Base-by-base conservation (phyloP, 1,284 basidiomycete genomes). In the Apiotrichum siamense region DNA sequence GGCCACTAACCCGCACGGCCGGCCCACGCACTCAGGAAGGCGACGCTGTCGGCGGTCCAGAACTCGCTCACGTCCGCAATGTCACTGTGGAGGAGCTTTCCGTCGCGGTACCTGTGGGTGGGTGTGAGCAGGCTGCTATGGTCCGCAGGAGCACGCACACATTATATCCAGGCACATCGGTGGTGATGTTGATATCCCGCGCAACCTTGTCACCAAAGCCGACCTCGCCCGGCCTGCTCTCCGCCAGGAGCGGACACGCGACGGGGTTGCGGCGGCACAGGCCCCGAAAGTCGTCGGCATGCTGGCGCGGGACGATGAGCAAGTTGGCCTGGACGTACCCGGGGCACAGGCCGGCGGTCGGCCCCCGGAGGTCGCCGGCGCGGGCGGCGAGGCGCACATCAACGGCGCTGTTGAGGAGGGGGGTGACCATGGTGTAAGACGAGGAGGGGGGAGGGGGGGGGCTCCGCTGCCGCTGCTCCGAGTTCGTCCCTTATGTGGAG, bases 271-370 rank as follows among this genome's bases (percentile, higher is more conserved):
- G 61, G 21, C 39, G 32, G 41, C 69, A 69, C 4, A 72, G 55
- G 2, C 41, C 33, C 12, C 68, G 55, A 38, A 72, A 72, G 54
- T 72, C 66, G 31, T 42, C 51, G 1, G 65, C 68, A 47, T 66
- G 64, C 37, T 49, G 49, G 10, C 37, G 4, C 2, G 64, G 65
- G 7, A 72, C 39, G 50, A 69, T 52, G 41, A 72, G 41, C 12
- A 72, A 50, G 56, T 72, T 71, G 13, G 62, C 65, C 41, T 71
- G 69, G 4, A 66, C 61, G 59, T 68, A 50, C 4, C 55, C 58
- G 1, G 62, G 56, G 29, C 52, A 51, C 13, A 45, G 31, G 9
- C 63, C 63, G 0, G 62, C 37, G 0, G 63, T 64, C 21, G 36
- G 39, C 2, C 47, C 48, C 18, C 40, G 37, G 20, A 50, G 17